These are phyloP conservation scores for Magnusiomyces suaveolens DNA, from an alignment of 1,139 yeast genomes.

Conservation along the genomic window DNA sequence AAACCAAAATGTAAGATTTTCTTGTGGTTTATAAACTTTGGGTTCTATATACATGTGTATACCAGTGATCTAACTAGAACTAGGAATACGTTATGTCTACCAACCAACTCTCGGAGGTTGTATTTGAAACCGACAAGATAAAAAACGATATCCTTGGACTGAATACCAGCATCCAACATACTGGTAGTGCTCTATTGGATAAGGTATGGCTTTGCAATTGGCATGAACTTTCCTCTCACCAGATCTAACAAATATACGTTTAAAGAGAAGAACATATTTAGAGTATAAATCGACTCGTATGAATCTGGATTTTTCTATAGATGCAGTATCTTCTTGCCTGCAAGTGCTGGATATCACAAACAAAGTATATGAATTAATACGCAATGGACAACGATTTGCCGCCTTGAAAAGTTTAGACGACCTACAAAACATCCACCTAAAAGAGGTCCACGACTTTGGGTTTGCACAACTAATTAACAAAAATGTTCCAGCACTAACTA, in stretches of 20 bases:
- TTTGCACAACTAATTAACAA: conserved; percentile 53
- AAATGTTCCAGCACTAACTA: conserved; percentile 69
- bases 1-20: conserved; percentile 49
- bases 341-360: conserved; percentile 81
- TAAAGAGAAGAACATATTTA: conserved; percentile 23
- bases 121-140: conserved; percentile 45
- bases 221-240: too few species aligned
- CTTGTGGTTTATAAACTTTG: not conserved
- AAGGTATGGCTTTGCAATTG: not conserved
- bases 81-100: conserved; percentile 40
- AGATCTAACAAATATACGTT: too few species aligned
- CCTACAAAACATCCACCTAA: conserved; percentile 54
- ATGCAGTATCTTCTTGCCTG: conserved; percentile 45
- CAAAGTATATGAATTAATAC: conserved; percentile 72
- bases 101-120: conserved; percentile 48
- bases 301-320: conserved; percentile 32
- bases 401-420: conserved; percentile 80
- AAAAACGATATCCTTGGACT: conserved; percentile 45
- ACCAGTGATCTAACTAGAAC: too few species aligned
- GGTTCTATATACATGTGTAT: not conserved
- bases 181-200: conserved; percentile 13
- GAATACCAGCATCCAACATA: conserved; percentile 37
- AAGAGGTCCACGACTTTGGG: conserved; percentile 61
- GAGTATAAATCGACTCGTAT: conserved; percentile 25
- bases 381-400: conserved; percentile 66